phyloP scores from a whole-genome alignment of 495 filamentous ascomycete species.

The Usnea hakonensis region DNA sequence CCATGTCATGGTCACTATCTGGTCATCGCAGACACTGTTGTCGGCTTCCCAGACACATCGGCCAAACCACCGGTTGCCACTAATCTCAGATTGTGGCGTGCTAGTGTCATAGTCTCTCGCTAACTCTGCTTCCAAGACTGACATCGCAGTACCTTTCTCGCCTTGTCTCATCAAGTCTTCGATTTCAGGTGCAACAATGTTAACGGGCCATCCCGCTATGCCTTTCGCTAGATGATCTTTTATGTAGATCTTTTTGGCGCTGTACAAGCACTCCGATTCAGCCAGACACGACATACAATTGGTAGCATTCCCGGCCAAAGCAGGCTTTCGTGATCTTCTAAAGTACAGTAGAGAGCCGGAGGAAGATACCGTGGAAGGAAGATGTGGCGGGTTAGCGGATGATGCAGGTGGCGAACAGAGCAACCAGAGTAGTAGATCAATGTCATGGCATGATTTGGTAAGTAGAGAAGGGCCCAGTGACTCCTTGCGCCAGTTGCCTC shows the following conservation, averaged over 20 bases:
- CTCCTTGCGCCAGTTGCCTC: conserved; percentile 84
- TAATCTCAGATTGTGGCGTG: conserved; percentile 45
- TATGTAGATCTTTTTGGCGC: conserved; percentile 70
- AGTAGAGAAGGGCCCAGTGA: conserved; percentile 64
- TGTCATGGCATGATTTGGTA: conserved; percentile 92
- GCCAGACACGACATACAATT: conserved; percentile 79
- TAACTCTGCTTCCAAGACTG: conserved; percentile 37
- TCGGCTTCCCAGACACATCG: conserved; percentile 89
- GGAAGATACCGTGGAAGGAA: conserved; percentile 65
- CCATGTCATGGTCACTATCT: conserved; percentile 81
- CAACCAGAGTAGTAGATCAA: conserved; percentile 87
- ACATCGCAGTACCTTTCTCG: conserved; percentile 25
- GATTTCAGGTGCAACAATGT: conserved; percentile 84
- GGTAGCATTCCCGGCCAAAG: conserved; percentile 62
- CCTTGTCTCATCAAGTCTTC: conserved; percentile 51
- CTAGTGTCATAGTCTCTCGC: conserved; percentile 58
- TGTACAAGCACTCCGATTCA: conserved; percentile 70
- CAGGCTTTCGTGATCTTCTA: conserved; percentile 62
- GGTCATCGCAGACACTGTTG: conserved; percentile 89
- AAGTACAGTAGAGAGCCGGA: conserved; percentile 69
- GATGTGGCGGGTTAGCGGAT: conserved; percentile 48
- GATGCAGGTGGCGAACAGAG: conserved; percentile 55
- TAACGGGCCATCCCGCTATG: conserved; percentile 70
- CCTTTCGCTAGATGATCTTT: conserved; percentile 50
- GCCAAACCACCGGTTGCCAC: conserved; percentile 72